These are phyloP conservation scores for Neocallimastix lanati DNA, from an alignment of 192 early-diverging fungal genomes.

Conservation along the genomic window DNA sequence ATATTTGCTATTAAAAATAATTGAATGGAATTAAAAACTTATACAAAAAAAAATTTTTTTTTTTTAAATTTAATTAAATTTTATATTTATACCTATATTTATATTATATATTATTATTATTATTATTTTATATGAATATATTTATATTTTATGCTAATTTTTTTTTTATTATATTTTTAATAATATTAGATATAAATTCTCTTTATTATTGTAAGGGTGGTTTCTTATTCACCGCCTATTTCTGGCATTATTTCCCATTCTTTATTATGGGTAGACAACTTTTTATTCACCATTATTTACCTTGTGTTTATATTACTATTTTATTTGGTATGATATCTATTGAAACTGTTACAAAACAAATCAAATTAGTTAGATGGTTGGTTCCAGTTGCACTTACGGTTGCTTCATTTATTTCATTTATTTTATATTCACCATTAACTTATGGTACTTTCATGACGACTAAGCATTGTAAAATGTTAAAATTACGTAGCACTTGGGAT, in stretches of 20 bases:
- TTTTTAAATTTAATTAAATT: no score
- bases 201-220: constrained; percentile 26
- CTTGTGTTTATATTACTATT: constrained; percentile 73
- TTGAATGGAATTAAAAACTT: no score
- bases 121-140: no score
- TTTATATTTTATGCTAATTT: no score
- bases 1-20: no score
- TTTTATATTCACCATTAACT: constrained; percentile 50
- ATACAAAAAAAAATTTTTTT: no score
- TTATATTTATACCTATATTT: no score
- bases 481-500: constrained; percentile 68
- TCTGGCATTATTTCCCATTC: constrained; percentile 71
- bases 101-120: no score
- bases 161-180: no score
- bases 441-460: constrained; percentile 68
- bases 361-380: background rate
- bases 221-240: constrained; percentile 71
- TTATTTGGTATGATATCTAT: constrained; percentile 7
- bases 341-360: background rate
- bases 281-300: constrained; percentile 88
- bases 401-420: constrained; percentile 14
- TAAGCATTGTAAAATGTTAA: constrained; percentile 51
- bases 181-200: constrained; percentile 5
- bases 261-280: constrained; percentile 77
- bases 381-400: background rate